Percentiles rank a stretch among this genome's conserved stretches.
These are phyloP conservation scores for Trichophyton verrucosum DNA, from an alignment of 2,329 filamentous ascomycete species.

Conservation along the genomic window DNA sequence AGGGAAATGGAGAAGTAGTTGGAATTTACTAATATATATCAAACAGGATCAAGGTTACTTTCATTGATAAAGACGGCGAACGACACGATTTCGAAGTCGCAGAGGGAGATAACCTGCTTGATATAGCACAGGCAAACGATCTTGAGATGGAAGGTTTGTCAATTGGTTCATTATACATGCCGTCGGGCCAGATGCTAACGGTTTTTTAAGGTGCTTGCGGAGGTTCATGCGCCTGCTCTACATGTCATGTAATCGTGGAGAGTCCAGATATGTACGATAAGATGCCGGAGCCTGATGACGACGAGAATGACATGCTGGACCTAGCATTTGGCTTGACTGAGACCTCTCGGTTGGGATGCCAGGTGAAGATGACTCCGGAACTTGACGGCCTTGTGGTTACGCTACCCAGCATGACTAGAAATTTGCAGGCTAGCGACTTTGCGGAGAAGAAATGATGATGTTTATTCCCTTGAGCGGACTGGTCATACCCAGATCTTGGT, in stretches of 20 bases:
- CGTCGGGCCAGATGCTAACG: not conserved
- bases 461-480: not conserved
- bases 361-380: conserved; percentile 83
- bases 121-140: conserved; percentile 89
- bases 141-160: conserved; percentile 83
- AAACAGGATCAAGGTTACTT: conserved; percentile 68
- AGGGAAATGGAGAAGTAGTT: not conserved
- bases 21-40: conserved; percentile 1
- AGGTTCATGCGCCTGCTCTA: conserved; percentile 84
- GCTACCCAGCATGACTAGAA: conserved; percentile 86
- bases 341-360: conserved; percentile 72
- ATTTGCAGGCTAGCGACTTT: conserved; percentile 92
- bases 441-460: conserved; percentile 29
- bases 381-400: conserved; percentile 75
- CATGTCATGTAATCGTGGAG: conserved; percentile 77
- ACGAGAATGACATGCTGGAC: conserved; percentile 85
- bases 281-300: conserved; percentile 65
- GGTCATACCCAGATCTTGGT: not conserved
- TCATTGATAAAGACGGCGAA: conserved; percentile 79
- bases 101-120: conserved; percentile 82
- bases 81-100: conserved; percentile 66
- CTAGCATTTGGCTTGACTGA: conserved; percentile 82
- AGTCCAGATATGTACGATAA: conserved; percentile 62
- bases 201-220: conserved; percentile 63
- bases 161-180: not conserved